phyloP scores from a whole-genome alignment of 176 grass and related monocot genomes.

The Leersia perrieri region DNA sequence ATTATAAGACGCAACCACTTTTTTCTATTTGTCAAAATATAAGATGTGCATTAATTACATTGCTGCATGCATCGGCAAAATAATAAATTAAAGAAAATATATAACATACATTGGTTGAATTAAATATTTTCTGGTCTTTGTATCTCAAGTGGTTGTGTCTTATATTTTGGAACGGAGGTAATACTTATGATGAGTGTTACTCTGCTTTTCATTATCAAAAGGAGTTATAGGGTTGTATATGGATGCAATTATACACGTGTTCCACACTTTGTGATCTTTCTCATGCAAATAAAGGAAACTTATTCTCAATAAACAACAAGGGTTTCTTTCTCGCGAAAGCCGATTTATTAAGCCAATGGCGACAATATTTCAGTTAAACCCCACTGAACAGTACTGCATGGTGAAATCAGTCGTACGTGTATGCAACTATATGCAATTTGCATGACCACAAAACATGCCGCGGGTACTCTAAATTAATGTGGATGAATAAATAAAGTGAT shows the following conservation, averaged over 20 bases:
- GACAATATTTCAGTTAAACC: not conserved
- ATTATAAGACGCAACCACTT: no score
- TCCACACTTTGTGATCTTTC: not conserved
- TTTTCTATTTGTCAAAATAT: no score
- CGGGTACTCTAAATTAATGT: not conserved
- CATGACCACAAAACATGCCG: not conserved
- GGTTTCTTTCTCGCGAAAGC: not conserved
- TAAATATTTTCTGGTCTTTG: no score
- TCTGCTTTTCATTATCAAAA: not conserved
- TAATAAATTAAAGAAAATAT: no score
- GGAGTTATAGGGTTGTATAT: not conserved
- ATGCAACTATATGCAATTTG: no score
- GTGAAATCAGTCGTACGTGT: not conserved
- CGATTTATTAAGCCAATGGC: not conserved
- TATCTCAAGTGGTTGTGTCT: no score
- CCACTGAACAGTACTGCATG: not conserved
- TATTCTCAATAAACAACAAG: no score
- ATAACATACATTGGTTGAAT: no score
- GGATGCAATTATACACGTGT: not conserved
- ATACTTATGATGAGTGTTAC: not conserved
- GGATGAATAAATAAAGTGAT: not conserved
- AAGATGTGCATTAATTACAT: no score
- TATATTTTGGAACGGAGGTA: no score
- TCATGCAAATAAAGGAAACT: no score
- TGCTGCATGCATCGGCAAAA: no score